Percentiles rank a stretch among this genome's conserved stretches.
Evolutionary conservation across 1,284 basidiomycete genomes (phyloP).

Genomic region (Kalmanozyma brasiliensis): DNA sequence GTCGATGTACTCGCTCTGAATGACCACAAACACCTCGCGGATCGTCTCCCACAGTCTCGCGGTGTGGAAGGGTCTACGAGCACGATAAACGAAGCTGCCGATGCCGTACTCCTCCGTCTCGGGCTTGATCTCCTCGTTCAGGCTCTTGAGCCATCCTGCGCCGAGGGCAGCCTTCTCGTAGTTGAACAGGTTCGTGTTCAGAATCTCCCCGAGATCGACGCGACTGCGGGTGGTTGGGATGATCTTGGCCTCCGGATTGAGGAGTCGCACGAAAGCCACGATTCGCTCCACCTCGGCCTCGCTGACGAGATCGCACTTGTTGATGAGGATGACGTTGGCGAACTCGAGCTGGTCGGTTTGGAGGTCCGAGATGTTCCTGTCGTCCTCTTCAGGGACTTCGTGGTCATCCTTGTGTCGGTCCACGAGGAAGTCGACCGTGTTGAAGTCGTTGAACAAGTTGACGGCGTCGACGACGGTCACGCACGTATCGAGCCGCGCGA

Average conservation of each 20-base stretch:
- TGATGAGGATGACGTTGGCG: constrained; percentile 70
- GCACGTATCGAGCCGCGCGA: constrained; percentile 64
- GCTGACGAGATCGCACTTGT: constrained; percentile 69
- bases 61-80: constrained; percentile 70
- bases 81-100: constrained; percentile 59
- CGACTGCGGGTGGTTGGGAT: constrained; percentile 66
- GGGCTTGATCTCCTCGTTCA: constrained; percentile 69
- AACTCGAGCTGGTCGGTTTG: constrained; percentile 70
- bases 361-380: constrained; percentile 70
- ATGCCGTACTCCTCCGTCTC: constrained; percentile 69
- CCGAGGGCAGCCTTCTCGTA: constrained; percentile 70
- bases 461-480: constrained; percentile 57
- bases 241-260: constrained; percentile 70
- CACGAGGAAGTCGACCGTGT: constrained; percentile 70
- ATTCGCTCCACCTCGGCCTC: constrained; percentile 65
- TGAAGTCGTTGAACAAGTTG: constrained; percentile 69
- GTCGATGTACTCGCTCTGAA: constrained; percentile 67
- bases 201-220: constrained; percentile 68
- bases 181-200: constrained; percentile 68
- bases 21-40: constrained; percentile 69
- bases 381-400: constrained; percentile 69
- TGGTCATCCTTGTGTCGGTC: constrained; percentile 65
- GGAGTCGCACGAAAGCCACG: constrained; percentile 66
- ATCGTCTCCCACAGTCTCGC: constrained; percentile 69
- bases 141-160: constrained; percentile 70